Evolutionary conservation across 164 flowering plant species (phyloP), one percentile per base, ranked within the genome.

Genomic region (Vitis amurensis): DNA sequence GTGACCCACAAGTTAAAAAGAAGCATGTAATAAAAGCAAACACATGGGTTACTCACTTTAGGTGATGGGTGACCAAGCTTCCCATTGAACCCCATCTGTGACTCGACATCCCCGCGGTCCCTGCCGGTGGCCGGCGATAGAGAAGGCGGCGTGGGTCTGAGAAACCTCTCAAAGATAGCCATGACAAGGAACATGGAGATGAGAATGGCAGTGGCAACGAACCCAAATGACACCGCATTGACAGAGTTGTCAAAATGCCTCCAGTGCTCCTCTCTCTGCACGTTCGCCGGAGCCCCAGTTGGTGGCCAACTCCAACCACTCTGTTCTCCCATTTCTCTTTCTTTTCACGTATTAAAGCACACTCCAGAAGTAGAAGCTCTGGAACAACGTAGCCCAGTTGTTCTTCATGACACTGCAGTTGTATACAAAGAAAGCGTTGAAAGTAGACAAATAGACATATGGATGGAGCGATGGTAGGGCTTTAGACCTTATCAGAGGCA

Each of bases 201-300:
- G 68, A 93, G 86, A 75, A 93, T 82, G 59, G 98, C 98, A 53
- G 98, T 93, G 53, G 98, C 98, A 2, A 91, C 93, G 69, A 93
- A 91, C 49, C 97, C 97, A 73, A 91, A 93, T 3, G 98, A 93
- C 53, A 93, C 90, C 3, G 97, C 97, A 79, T 88, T 91, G 13
- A 90, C 93, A 1, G 97, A 87, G 84, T 79, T 84, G 68, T 88
- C 93, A 61, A 87, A 89, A 23, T 84, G 88, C 61, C 79, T 83
- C 91, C 87, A 82, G 65, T 84, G 83, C n/a, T 84, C 91, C 55
- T 87, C 91, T 71, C 79, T 86, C 59, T 75, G 81, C 50, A 71
- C n/a, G 55, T 72, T 67, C 12, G 70, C 30, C 12, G 91, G 90
- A 19, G 89, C 80, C 19, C 71, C 78, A 8, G 81, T 67, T 57